phyloP scores from a whole-genome alignment of 2,329 filamentous ascomycete genomes.

The Phialophora macrospora region DNA sequence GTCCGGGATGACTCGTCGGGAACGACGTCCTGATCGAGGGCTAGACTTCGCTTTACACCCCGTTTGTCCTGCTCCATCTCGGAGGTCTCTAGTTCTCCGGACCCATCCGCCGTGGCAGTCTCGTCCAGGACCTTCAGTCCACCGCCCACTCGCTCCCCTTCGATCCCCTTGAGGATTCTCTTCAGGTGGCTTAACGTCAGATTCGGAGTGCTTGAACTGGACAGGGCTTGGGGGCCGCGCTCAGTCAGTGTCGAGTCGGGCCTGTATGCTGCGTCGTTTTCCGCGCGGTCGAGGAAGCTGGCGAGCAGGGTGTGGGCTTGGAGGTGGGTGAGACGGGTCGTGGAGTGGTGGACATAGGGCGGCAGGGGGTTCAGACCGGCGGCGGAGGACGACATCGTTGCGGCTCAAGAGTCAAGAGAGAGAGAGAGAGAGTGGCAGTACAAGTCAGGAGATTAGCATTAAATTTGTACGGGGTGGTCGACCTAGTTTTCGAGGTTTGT shows the following conservation, averaged over 20 bases:
- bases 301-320: constrained; percentile 37
- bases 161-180: constrained; percentile 36
- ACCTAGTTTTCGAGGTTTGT: no score
- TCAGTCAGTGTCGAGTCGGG: constrained; percentile 57
- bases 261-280: constrained; percentile 48
- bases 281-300: constrained; percentile 35
- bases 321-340: constrained; percentile 36
- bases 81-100: background rate
- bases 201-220: constrained; percentile 30
- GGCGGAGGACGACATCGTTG: constrained; percentile 21
- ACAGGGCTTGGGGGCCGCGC: constrained; percentile 34
- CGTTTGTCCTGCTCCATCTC: background rate
- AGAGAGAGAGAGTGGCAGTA: background rate
- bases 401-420: background rate
- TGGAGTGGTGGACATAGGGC: constrained; percentile 33
- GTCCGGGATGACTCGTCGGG: background rate
- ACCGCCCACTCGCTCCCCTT: constrained; percentile 32
- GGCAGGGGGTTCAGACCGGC: constrained; percentile 34
- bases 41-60: background rate
- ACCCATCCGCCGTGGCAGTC: constrained; percentile 1
- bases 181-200: constrained; percentile 37
- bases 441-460: background rate
- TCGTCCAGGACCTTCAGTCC: constrained; percentile 17
- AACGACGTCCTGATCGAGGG: background rate
- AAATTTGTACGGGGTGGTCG: no score